Evolutionary conservation across 306 rosid genomes (phyloP), one percentile per base, ranked within the genome.

Genomic region (Notholithocarpus densiflorus): DNA sequence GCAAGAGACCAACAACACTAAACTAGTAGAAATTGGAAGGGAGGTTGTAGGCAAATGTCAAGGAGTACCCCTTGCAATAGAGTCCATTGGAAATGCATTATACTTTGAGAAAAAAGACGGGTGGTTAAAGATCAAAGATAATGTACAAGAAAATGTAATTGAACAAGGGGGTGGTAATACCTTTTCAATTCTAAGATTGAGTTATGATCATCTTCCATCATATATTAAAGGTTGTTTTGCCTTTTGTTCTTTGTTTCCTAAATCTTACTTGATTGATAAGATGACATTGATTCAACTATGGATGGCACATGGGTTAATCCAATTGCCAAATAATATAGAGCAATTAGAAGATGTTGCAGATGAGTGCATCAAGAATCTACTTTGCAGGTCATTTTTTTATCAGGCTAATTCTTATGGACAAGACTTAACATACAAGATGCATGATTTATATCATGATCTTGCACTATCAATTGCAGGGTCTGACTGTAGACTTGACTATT

Each of bases 221-320:
- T 18, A 72, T 72, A 59, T 87, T 17, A 87, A 82, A 77, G 40
- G 32, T 4, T 87, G 88, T 56, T 84, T 81, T 75, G 82, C 82
- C 3, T 84, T 81, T 81, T 87, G 86, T 75, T 76, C 79, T 5
- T 68, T 87, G 75, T 82, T 84, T 56, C 88, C 88, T 1, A 87
- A 87, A 71, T 79, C 77, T 74, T 70, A 61, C 12, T 13, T 3
- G 76, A 72, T 84, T 55, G 45, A 73, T 5, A 77, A 27, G 43
- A 61, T 76, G 5, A 71, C 52, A 1, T 26, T 87, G 51, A 76
- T 87, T 65, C 83, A 72, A 13, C 56, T 81, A 31, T 88, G 91
- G 88, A 48, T 64, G 0, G 85, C 91, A 2, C 83, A 88, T 77
- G 88, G 91, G 15, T 87, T 84, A 43, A 70, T 84, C 59, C 84